Evolutionary conservation across 768 basidiomycete genomes (phyloP), one percentile per base, ranked within the genome.

Genomic region (Pulveroboletus sp.): DNA sequence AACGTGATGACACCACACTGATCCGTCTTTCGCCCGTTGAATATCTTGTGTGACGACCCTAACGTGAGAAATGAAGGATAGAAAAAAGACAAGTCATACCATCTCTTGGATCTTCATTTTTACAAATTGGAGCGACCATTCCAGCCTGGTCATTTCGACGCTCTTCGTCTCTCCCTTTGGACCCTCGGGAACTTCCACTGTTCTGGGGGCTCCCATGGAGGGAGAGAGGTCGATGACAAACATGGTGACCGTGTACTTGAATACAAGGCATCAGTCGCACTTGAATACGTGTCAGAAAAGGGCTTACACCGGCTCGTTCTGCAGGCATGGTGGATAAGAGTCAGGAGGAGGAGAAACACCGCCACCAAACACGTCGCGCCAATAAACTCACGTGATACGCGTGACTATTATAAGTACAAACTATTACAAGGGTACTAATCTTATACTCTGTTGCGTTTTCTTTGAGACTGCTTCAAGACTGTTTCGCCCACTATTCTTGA

Each of bases 21-120:
- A 62, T 95, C 94, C 10, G 94, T 97, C 73, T 95, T 97, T 35
- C 94, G 77, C 13, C 86, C 89, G 56, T 88, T 82, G 62, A 84
- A 93, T 56, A 97, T 93, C 94, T 98, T 48, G 21, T 25, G 11
- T 20, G 11, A 4, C 20, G 23, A 7, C 12, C 27, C 17, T 17
- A 1, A 24, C 12, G 17, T 56, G 11, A 45, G 36, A 11, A 13
- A n/a, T 1, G 40, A 14, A 21, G 3, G 29, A 5, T 2, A 33
- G 12, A 35, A 19, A 40, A 27, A 43, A 16, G 5, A 25, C n/a
- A 23, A 12, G 14, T 61, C 66, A 10, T 45, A 90, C 90, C 86
- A 95, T 93, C 52, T 94, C 89, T 63, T 95, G 91, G 29, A 94
- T 79, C 67, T 93, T 93, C 55, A 92, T 78, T 65, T 90, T 91